phyloP scores from a whole-genome alignment of 2,329 filamentous ascomycete genomes.

The Clarireedia hainanense region DNA sequence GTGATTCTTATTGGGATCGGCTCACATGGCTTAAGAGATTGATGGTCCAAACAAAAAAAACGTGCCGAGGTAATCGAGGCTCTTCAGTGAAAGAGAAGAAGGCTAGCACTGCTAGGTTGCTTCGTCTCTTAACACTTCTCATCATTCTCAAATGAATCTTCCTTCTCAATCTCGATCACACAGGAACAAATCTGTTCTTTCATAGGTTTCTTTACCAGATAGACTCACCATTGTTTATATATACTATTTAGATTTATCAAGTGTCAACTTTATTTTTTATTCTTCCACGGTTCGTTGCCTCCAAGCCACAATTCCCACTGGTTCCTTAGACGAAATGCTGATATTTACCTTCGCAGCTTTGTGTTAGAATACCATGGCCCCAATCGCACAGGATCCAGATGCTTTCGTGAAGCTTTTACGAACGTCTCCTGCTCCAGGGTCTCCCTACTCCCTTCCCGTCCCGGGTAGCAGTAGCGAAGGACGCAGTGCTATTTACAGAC shows the following conservation, averaged over 20 bases:
- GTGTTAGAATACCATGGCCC: slow-evolving; percentile 17
- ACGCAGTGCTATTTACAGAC: slow-evolving; percentile 70
- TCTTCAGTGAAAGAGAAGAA: background rate
- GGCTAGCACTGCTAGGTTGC: background rate
- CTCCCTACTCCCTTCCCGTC: slow-evolving; percentile 68
- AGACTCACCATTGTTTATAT: background rate
- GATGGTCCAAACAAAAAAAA: background rate
- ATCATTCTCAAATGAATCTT: background rate
- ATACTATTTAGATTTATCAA: background rate
- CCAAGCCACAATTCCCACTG: background rate
- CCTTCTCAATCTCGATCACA: background rate
- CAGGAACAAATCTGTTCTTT: background rate
- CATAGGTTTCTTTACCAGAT: background rate
- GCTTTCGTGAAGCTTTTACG: slow-evolving; percentile 19
- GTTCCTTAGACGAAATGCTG: background rate
- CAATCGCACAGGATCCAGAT: slow-evolving; percentile 19
- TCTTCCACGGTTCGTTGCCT: background rate
- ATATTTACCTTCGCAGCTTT: background rate
- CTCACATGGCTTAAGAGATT: too few relatives aligned
- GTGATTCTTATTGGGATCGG: too few relatives aligned
- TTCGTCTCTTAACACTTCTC: background rate
- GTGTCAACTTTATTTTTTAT: background rate
- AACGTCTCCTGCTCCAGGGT: slow-evolving; percentile 24
- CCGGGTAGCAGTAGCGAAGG: slow-evolving; percentile 67
- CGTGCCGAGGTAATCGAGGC: slow-evolving; percentile 6